Percentiles rank a stretch among this genome's conserved stretches.
Conservation (phyloP, 2,329 filamentous ascomycete genomes). For the Pleochaeta shiraiana region DNA sequence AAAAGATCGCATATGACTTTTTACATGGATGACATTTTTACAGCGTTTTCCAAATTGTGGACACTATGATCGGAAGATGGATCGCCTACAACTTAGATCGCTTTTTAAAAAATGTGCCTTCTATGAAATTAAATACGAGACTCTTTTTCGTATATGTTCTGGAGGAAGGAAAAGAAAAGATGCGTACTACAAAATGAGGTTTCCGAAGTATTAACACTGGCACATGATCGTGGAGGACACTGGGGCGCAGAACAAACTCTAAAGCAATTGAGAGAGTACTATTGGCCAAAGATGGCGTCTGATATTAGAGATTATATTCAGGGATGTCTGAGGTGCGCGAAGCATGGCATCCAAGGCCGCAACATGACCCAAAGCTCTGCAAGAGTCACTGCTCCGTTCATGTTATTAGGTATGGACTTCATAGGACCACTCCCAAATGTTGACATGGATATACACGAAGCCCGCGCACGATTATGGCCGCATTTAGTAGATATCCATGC, state of each 20-base stretch:
- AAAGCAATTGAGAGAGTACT: background rate
- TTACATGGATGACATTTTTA: background rate
- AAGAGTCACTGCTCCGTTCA: background rate
- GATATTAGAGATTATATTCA: background rate
- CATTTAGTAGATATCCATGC: too few relatives aligned
- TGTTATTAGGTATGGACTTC: background rate
- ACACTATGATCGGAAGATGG: too few relatives aligned
- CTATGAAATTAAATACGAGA: too few relatives aligned
- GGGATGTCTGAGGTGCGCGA: background rate
- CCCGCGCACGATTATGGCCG: too few relatives aligned
- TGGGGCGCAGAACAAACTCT: background rate
- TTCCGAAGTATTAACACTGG: background rate
- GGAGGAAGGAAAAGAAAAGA: too few relatives aligned
- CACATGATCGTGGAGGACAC: background rate
- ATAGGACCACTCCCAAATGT: background rate
- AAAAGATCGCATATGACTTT: background rate
- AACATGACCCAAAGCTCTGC: background rate
- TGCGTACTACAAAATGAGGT: background rate
- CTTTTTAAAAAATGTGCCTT: too few relatives aligned
- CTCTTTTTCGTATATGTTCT: too few relatives aligned
- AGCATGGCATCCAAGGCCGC: background rate
- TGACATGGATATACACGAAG: background rate
- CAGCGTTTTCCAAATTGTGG: background rate
- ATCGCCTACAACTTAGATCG: too few relatives aligned
- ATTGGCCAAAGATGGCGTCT: background rate